Conservation (phyloP, 2,329 filamentous ascomycete genomes). For the Epicoccum sorghinum region DNA sequence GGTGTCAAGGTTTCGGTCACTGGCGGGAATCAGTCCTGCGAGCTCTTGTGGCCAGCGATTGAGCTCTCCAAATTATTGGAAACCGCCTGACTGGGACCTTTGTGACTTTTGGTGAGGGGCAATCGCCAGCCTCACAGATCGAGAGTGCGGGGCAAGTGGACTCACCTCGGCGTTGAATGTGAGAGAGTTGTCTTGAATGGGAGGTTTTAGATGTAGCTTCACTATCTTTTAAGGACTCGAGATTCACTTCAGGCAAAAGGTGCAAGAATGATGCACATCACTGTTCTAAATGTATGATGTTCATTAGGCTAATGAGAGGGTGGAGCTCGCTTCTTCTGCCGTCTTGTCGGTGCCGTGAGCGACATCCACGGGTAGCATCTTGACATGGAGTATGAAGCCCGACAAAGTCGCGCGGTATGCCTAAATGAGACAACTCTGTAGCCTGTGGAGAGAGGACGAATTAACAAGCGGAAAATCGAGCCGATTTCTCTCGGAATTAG, state of each 20-base stretch:
- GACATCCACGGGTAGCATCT: constrained; percentile 13
- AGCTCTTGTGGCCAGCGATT: background rate
- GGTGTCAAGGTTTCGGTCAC: background rate
- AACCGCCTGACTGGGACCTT: background rate
- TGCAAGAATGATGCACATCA: background rate
- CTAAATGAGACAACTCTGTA: constrained; percentile 16
- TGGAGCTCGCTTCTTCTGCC: constrained; percentile 34
- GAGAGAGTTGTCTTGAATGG: background rate
- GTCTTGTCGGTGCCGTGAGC: constrained; percentile 20
- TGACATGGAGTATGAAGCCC: constrained; percentile 25
- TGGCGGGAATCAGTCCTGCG: background rate
- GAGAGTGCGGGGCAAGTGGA: constrained; percentile 19
- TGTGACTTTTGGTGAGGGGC: constrained; percentile 4
- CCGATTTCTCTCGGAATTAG: background rate
- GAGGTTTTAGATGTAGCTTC: background rate
- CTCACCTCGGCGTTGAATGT: constrained; percentile 23
- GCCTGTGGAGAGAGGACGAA: background rate
- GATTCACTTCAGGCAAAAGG: background rate
- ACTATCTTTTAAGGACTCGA: background rate
- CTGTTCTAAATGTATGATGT: constrained; percentile 13
- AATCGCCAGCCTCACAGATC: constrained; percentile 4
- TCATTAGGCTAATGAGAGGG: constrained; percentile 45
- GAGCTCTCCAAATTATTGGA: background rate
- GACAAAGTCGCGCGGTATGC: constrained; percentile 26
- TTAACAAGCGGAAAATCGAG: background rate